phyloP scores from a whole-genome alignment of 164 flowering plant species.

The Berberis thunbergii region DNA sequence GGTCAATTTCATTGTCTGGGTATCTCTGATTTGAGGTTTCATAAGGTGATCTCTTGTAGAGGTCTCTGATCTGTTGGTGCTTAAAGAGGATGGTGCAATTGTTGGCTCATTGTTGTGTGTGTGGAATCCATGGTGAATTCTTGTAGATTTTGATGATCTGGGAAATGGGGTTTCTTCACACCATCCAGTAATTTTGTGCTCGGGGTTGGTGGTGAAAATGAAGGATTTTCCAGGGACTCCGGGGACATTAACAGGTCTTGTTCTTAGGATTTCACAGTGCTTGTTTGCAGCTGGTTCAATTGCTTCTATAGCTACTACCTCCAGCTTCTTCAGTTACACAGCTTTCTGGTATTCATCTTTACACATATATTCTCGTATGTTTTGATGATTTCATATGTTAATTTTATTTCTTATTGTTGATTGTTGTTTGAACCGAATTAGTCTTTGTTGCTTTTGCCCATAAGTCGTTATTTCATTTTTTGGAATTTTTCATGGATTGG shows the following conservation, averaged over 20 bases:
- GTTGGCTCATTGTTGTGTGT: too few relatives aligned
- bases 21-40: not conserved
- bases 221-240: constrained; percentile 67
- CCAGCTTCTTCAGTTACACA: constrained; percentile 38
- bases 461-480: too few relatives aligned
- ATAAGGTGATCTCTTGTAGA: too few relatives aligned
- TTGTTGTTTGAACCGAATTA: too few relatives aligned
- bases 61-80: too few relatives aligned
- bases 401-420: too few relatives aligned
- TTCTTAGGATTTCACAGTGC: constrained; percentile 48
- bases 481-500: too few relatives aligned
- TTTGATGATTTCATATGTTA: not conserved
- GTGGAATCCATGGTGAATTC: too few relatives aligned
- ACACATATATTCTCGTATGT: too few relatives aligned
- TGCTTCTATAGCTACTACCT: constrained; percentile 44
- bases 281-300: constrained; percentile 58
- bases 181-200: not conserved
- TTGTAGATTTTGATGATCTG: constrained; percentile 3
- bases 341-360: constrained; percentile 51
- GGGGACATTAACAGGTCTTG: constrained; percentile 51
- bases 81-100: too few relatives aligned
- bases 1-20: constrained; percentile 1
- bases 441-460: too few relatives aligned
- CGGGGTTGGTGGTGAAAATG: constrained; percentile 27
- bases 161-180: constrained; percentile 3